Evolutionary conservation across 306 rosid species (phyloP).

Genomic region (Sindora glabra): DNA sequence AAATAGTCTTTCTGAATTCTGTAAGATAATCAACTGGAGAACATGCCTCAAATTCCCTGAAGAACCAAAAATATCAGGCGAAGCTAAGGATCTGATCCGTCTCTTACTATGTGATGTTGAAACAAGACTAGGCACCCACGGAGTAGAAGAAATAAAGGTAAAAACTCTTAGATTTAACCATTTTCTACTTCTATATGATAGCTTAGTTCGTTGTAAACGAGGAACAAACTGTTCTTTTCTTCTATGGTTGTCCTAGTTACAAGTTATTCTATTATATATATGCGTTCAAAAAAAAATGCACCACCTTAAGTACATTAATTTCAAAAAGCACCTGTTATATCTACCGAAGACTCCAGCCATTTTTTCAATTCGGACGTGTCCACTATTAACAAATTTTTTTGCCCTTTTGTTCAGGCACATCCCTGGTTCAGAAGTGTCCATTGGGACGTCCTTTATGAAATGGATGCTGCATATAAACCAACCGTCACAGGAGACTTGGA

Average conservation of each 20-base stretch:
- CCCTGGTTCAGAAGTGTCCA: too few species aligned
- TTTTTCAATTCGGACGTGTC: not conserved
- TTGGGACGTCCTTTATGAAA: too few species aligned
- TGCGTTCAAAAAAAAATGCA: not conserved
- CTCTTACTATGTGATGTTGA: slow-evolving; percentile 89
- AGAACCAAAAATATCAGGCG: slow-evolving; percentile 78
- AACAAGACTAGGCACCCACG: slow-evolving; percentile 79
- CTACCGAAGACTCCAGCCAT: not conserved
- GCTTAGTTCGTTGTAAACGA: not conserved
- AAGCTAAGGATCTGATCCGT: slow-evolving; percentile 79
- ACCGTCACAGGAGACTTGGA: too few species aligned
- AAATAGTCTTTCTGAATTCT: slow-evolving; percentile 10
- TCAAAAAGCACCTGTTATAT: not conserved
- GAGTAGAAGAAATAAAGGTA: slow-evolving; percentile 95
- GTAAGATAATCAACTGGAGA: slow-evolving; percentile 95
- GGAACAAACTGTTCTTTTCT: not conserved
- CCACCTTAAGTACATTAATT: not conserved
- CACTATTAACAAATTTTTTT: not conserved
- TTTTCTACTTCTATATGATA: slow-evolving; percentile 1
- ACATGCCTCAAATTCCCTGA: slow-evolving; percentile 91
- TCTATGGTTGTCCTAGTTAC: slow-evolving; percentile 5
- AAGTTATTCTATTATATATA: not conserved
- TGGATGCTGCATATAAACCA: too few species aligned
- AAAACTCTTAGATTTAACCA: slow-evolving; percentile 12
- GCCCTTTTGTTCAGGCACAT: slow-evolving; percentile 50